Conservation (phyloP, 73 alveolate genomes). For the Blepharisma stoltei region DNA sequence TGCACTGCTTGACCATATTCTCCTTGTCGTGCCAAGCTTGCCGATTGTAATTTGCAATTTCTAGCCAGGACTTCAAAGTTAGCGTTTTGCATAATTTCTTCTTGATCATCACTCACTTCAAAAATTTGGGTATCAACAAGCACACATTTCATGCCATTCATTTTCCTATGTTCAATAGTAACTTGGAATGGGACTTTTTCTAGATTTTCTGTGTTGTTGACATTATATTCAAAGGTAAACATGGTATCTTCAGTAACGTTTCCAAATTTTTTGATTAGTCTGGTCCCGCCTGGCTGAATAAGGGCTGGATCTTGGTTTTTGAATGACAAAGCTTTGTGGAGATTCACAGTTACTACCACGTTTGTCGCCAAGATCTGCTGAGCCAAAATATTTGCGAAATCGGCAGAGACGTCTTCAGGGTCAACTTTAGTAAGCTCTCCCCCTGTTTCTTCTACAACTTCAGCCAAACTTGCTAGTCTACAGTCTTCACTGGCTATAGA, state of each 20-base stretch:
- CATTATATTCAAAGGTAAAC: constrained; percentile 78
- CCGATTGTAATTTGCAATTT: constrained; percentile 71
- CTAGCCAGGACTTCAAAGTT: constrained; percentile 68
- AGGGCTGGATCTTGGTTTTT: constrained; percentile 38
- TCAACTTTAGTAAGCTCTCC: constrained; percentile 83
- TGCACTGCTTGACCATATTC: constrained; percentile 61
- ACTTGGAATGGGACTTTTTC: constrained; percentile 75
- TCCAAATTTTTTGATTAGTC: constrained; percentile 71
- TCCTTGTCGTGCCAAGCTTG: constrained; percentile 70
- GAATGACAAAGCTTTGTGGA: constrained; percentile 79
- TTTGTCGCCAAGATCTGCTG: constrained; percentile 78
- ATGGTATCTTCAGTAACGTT: constrained; percentile 74
- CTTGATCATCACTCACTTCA: constrained; percentile 57
- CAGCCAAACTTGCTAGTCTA: constrained; percentile 65
- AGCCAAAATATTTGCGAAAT: constrained; percentile 74
- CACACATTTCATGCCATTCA: constrained; percentile 72
- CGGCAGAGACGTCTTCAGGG: constrained; percentile 72
- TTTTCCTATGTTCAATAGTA: constrained; percentile 53
- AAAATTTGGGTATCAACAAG: constrained; percentile 66
- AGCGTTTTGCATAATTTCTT: constrained; percentile 66
- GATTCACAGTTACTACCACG: constrained; percentile 63
- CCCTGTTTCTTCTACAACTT: constrained; percentile 76
- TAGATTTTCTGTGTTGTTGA: constrained; percentile 55
- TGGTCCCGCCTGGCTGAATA: neutral
- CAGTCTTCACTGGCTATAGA: constrained; percentile 89